A percentile compares a stretch with the other conserved stretches of the same genome.
These are phyloP conservation scores for Marasmius sp. DNA, from an alignment of 1,284 basidiomycete genomes.

Conservation along the genomic window DNA sequence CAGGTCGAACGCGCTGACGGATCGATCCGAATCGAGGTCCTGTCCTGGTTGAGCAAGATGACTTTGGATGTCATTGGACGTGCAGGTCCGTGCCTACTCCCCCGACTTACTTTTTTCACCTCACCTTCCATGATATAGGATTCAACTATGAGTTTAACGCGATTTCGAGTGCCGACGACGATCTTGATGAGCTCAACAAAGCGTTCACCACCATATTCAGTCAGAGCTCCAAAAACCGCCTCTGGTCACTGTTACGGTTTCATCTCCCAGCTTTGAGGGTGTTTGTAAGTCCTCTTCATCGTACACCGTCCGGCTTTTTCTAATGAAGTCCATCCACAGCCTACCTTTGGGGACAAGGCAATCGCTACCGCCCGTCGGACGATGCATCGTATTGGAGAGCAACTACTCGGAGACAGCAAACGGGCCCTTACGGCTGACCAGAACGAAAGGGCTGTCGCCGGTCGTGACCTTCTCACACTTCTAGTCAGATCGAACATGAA, in stretches of 20 bases:
- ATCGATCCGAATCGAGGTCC: slow-evolving; percentile 41
- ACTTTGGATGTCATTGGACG: slow-evolving; percentile 72
- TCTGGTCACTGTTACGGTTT: slow-evolving; percentile 33
- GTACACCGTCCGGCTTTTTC: slow-evolving; percentile 17
- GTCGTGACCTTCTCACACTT: slow-evolving; percentile 50
- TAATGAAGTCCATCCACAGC: slow-evolving; percentile 10
- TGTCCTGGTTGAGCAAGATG: slow-evolving; percentile 53
- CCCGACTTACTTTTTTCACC: not conserved
- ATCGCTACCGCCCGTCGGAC: slow-evolving; percentile 18
- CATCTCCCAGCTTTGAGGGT: slow-evolving; percentile 46
- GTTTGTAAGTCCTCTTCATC: slow-evolving; percentile 13
- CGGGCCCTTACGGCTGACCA: slow-evolving; percentile 26
- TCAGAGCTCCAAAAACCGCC: slow-evolving; percentile 20
- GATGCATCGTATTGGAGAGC: slow-evolving; percentile 37
- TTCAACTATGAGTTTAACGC: slow-evolving; percentile 66
- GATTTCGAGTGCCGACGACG: slow-evolving; percentile 12
- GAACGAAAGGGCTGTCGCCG: slow-evolving; percentile 27
- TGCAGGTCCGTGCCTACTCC: slow-evolving; percentile 41
- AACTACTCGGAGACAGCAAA: slow-evolving; percentile 47
- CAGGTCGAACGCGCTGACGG: slow-evolving; percentile 28
- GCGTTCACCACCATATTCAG: slow-evolving; percentile 47
- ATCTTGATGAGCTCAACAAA: slow-evolving; percentile 45
- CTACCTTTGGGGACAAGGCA: slow-evolving; percentile 20
- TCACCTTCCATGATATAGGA: slow-evolving; percentile 30
- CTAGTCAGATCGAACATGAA: slow-evolving; percentile 69